Percentiles rank a stretch among this genome's conserved stretches.
These are phyloP conservation scores for Cubamyces lactineus DNA, from an alignment of 768 basidiomycete genomes.

Conservation along the genomic window DNA sequence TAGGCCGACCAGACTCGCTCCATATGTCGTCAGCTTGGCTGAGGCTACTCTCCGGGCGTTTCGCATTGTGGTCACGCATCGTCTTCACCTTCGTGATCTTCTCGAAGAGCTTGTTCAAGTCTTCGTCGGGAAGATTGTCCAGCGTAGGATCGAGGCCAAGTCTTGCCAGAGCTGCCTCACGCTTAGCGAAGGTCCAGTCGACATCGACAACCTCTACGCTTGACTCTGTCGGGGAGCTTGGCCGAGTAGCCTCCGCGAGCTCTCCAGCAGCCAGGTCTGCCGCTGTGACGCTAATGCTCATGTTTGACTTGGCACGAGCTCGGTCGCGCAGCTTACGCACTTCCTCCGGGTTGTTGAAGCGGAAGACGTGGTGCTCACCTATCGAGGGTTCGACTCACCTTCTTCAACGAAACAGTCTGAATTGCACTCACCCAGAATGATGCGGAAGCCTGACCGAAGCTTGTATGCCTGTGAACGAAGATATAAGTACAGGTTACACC, in stretches of 20 bases:
- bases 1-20: constrained; percentile 87
- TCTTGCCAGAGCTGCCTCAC: constrained; percentile 88
- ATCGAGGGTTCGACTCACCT: constrained; percentile 9
- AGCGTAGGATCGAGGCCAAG: constrained; percentile 88
- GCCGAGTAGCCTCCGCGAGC: constrained; percentile 66
- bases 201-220: constrained; percentile 71
- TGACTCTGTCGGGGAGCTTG: constrained; percentile 75
- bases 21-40: constrained; percentile 87
- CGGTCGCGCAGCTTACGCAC: constrained; percentile 90
- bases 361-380: constrained; percentile 97
- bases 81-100: constrained; percentile 93
- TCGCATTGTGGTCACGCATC: constrained; percentile 78
- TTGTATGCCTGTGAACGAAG: constrained; percentile 61
- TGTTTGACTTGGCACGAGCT: constrained; percentile 69
- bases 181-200: constrained; percentile 97
- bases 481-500: not conserved
- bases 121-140: constrained; percentile 92
- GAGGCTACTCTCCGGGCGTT: constrained; percentile 87
- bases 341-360: constrained; percentile 95
- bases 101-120: constrained; percentile 91
- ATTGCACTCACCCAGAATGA: constrained; percentile 79
- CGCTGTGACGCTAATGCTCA: constrained; percentile 67
- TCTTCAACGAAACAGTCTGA: not conserved
- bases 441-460: constrained; percentile 91
- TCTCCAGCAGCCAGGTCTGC: constrained; percentile 60